Percentiles rank a stretch among this genome's conserved stretches.
These are phyloP conservation scores for Scheffersomyces titani DNA, from an alignment of 1,139 yeast species.

Conservation along the genomic window DNA sequence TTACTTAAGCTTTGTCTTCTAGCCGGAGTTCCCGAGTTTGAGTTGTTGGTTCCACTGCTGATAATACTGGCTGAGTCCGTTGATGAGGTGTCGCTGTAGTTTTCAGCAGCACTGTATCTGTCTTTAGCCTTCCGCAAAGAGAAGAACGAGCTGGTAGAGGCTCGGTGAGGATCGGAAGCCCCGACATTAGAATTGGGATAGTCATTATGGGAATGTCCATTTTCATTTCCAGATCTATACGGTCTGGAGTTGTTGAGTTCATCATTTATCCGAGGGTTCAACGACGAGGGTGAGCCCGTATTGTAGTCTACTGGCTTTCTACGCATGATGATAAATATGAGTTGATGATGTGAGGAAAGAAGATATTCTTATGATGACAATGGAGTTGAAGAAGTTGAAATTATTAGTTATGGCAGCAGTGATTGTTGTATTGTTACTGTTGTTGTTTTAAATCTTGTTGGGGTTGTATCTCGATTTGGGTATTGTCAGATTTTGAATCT, in stretches of 20 bases:
- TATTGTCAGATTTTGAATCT: neutral
- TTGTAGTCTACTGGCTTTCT: neutral
- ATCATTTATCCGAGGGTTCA: constrained; percentile 29
- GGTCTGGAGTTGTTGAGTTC: constrained; percentile 37
- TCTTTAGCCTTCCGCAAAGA: constrained; percentile 31
- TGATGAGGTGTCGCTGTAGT: constrained; percentile 36
- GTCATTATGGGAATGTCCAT: neutral
- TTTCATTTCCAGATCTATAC: constrained; percentile 15
- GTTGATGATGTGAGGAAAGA: neutral
- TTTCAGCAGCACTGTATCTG: constrained; percentile 16
- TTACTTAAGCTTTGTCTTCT: constrained; percentile 7
- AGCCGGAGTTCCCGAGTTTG: constrained; percentile 3
- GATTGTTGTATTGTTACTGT: no score
- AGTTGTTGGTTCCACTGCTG: constrained; percentile 9
- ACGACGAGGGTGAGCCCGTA: constrained; percentile 7
- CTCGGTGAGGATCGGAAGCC: constrained; percentile 13
- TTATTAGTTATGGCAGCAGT: neutral
- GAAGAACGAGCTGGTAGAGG: constrained; percentile 43
- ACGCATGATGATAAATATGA: neutral
- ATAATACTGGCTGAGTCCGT: constrained; percentile 34
- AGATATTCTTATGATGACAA: no score
- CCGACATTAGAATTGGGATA: neutral
- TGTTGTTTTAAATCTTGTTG: no score
- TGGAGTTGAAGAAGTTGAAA: neutral
- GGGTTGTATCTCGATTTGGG: neutral